Base-by-base conservation (phyloP, 352 stramenopile species). In the Globisporangium parvum region DNA sequence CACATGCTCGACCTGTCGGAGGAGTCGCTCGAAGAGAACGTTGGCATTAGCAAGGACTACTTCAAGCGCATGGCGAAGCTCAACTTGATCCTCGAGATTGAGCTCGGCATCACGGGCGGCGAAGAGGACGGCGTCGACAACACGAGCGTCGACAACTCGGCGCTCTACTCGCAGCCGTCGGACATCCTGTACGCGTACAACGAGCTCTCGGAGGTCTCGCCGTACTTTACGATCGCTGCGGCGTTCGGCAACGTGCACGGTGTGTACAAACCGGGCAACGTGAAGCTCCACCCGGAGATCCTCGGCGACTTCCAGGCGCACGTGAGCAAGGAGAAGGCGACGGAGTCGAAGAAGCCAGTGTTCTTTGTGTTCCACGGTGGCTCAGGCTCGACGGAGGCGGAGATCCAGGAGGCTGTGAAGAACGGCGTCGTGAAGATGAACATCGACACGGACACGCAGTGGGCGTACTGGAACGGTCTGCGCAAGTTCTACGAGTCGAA, bases 391-490 rank as follows among this genome's bases (percentile, higher is more conserved):
- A 96, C 92, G 49, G 80, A 96, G 49, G 71, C 96, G 42, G 97
- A 99, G 69, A 99, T 99, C 78, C 78, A 96, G 72, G 89, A 96
- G 59, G 90, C 96, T 67, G 97, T 98, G 62, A 78, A 93, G 69
- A 96, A 96, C 60, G 97, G 97, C 69, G 95, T 98, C 47, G 92
- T 98, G 63, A 99, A 99, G 89, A 99, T 99, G 96, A 99, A 99
- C 91, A 98, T 99, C 71, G 96, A 99, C 84, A 99, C 96, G 62
- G 96, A 99, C 78, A 99, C 95, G 59, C 96, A 99, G 85, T 99
- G 96, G 96, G 90, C 93, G 51, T 99, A 98, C 93, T 99, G 96
- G 97, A 91, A 99, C 72, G 96, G 96, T 67, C 85, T 99, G 59
- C 91, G 97, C 88, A 86, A 91, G 68, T 99, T 98, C 71, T 98